Conservation (phyloP, 345 rosid genomes). For the Ricinus communis region DNA sequence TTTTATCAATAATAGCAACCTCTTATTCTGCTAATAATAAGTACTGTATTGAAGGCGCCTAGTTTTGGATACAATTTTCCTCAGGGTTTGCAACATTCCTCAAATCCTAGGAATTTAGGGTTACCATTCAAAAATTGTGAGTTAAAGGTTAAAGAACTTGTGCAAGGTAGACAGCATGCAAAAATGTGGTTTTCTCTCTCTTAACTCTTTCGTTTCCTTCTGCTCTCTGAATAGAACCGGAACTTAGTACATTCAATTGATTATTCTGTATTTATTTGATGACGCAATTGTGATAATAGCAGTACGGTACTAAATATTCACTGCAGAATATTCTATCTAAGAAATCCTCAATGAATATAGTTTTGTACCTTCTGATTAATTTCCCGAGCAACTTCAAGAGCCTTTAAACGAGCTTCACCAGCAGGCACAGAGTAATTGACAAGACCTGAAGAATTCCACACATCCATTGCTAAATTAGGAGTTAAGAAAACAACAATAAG, state of each 20-base stretch:
- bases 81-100: too few species aligned
- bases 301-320: not conserved
- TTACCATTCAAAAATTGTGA: too few species aligned
- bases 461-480: not conserved
- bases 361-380: conserved; percentile 67
- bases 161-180: too few species aligned
- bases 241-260: too few species aligned
- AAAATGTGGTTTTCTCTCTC: too few species aligned
- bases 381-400: conserved; percentile 75
- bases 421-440: conserved; percentile 69
- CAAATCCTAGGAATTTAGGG: too few species aligned
- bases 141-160: too few species aligned
- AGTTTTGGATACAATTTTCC: not conserved
- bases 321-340: not conserved
- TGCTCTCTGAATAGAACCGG: too few species aligned
- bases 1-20: not conserved
- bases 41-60: too few species aligned
- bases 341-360: not conserved
- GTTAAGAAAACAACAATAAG: not conserved
- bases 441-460: conserved; percentile 48
- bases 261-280: too few species aligned
- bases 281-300: too few species aligned
- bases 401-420: conserved; percentile 73
- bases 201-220: too few species aligned
- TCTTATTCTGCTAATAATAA: not conserved